Percentiles rank a stretch among this genome's conserved stretches.
phyloP scores from a whole-genome alignment of 495 filamentous ascomycete species.

The Entonaema liquescens region DNA sequence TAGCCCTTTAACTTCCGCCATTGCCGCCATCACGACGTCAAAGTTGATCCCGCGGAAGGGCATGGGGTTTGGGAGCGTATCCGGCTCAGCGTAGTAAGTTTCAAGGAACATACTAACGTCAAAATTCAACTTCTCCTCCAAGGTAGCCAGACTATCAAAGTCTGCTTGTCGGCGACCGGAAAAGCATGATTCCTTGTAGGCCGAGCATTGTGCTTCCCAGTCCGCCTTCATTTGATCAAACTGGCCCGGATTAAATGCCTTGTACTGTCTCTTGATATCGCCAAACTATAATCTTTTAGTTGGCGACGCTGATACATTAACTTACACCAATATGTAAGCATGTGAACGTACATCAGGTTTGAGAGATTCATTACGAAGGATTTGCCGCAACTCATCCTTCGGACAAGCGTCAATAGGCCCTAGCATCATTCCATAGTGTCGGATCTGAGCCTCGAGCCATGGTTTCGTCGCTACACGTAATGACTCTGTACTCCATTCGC shows the following conservation, averaged over 20 bases:
- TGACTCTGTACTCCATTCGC: slow-evolving; percentile 1
- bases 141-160: slow-evolving; percentile 25
- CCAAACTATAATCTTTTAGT: slow-evolving; percentile 2
- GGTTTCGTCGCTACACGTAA: neutral
- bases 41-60: slow-evolving; percentile 20
- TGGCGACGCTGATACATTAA: neutral
- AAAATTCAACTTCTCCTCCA: slow-evolving; percentile 30
- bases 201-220: slow-evolving; percentile 20
- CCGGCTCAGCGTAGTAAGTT: slow-evolving; percentile 8
- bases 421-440: slow-evolving; percentile 12
- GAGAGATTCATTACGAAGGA: slow-evolving; percentile 8
- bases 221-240: slow-evolving; percentile 18
- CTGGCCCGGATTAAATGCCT: neutral
- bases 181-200: slow-evolving; percentile 18
- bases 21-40: slow-evolving; percentile 13
- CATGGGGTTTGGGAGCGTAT: slow-evolving; percentile 10
- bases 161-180: slow-evolving; percentile 20
- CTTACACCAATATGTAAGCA: neutral
- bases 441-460: slow-evolving; percentile 19
- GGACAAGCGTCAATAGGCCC: neutral
- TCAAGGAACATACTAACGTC: slow-evolving; percentile 24
- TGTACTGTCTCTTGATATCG: slow-evolving; percentile 15
- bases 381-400: slow-evolving; percentile 10
- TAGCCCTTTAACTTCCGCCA: neutral
- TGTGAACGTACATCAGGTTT: slow-evolving; percentile 21